These are phyloP conservation scores for Haematococcus lacustris DNA, from an alignment of 139 green algal genomes.

Conservation along the genomic window DNA sequence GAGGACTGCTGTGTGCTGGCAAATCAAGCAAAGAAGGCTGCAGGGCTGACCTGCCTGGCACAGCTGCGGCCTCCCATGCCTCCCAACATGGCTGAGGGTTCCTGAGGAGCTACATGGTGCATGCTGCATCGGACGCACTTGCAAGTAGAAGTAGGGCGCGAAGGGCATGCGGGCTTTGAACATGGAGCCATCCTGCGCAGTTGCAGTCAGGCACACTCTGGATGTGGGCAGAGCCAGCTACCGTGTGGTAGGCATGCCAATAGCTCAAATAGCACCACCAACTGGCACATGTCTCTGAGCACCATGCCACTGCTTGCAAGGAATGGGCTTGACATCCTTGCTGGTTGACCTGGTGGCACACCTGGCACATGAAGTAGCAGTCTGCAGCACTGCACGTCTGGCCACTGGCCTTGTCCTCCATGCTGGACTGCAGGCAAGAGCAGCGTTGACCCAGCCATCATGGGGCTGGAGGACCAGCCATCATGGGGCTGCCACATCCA, in stretches of 20 bases:
- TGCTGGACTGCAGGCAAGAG: conserved; percentile 49
- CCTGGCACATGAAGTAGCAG: conserved; percentile 94
- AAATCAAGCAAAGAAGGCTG: no score
- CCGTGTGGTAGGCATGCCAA: no score
- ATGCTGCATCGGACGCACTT: conserved; percentile 18
- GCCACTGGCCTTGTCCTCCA: conserved; percentile 76
- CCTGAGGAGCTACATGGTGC: neutral
- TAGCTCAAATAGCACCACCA: no score
- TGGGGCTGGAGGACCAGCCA: no score
- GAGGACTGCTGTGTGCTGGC: no score
- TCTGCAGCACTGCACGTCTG: conserved; percentile 66
- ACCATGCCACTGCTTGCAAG: no score
- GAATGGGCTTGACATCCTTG: no score
- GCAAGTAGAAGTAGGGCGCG: conserved; percentile 90
- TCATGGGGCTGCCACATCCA: no score
- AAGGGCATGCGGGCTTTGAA: conserved; percentile 85
- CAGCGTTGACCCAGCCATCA: no score
- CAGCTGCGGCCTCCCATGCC: neutral
- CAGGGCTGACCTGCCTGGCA: neutral
- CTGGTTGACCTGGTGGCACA: conserved; percentile 4
- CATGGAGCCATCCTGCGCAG: conserved; percentile 85
- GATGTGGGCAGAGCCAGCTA: no score
- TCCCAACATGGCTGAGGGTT: no score
- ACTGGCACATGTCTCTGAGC: no score
- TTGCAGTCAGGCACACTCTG: neutral